phyloP scores from a whole-genome alignment of 176 grass and related monocot species.

The Triticum turgidum region DNA sequence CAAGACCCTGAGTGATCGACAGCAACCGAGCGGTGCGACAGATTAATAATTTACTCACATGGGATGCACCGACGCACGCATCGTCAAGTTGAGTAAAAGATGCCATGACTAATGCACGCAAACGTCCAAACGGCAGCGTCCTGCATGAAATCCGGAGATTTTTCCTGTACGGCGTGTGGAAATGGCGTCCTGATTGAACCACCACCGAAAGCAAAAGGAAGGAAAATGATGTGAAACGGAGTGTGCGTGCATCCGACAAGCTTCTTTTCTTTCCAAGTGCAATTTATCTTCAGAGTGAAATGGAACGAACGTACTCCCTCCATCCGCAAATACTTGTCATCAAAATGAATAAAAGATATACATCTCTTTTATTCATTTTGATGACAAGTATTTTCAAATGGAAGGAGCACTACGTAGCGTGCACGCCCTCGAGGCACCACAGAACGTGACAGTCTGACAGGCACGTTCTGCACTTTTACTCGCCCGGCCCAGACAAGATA shows the following conservation, averaged over 20 bases:
- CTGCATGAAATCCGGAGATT: neutral
- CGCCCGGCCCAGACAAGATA: no score
- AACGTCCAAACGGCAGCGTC: neutral
- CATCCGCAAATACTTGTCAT: no score
- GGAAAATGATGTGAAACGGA: neutral
- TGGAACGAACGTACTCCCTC: neutral
- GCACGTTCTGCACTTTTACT: neutral
- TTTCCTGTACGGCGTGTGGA: neutral
- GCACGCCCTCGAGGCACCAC: no score
- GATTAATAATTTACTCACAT: neutral
- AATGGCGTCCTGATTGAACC: neutral
- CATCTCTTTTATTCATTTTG: no score
- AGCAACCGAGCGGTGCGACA: neutral
- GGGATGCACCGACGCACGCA: no score
- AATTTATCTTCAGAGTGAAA: neutral
- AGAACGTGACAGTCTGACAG: neutral
- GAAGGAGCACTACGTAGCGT: no score
- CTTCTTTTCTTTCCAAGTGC: neutral
- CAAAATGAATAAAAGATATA: no score
- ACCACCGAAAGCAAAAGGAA: neutral
- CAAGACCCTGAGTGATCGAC: conserved; percentile 35
- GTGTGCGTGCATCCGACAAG: neutral
- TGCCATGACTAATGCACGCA: neutral
- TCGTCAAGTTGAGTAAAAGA: neutral
- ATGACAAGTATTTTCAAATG: no score